A percentile compares a stretch with the other conserved stretches of the same genome.
Conservation (phyloP, 108 stramenopile species). For the Nitzschia palea region DNA sequence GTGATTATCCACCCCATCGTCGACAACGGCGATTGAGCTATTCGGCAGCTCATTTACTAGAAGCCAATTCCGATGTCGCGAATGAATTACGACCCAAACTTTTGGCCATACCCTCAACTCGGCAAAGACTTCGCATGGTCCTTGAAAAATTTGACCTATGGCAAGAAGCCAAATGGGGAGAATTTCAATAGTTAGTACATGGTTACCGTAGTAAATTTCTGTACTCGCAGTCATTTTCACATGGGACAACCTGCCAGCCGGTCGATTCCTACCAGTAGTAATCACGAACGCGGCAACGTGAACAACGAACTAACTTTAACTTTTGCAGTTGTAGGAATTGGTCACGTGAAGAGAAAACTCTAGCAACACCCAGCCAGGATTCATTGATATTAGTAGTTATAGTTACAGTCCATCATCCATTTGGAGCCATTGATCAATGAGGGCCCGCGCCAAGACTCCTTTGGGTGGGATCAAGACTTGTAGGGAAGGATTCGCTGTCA, state of each 20-base stretch:
- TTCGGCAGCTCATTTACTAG: slow-evolving; percentile 57
- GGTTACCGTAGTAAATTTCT: no score
- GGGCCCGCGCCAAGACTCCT: slow-evolving; percentile 64
- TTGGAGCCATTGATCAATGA: slow-evolving; percentile 75
- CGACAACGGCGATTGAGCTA: slow-evolving; percentile 66
- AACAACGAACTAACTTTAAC: no score
- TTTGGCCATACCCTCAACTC: slow-evolving; percentile 55
- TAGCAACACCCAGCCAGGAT: no score
- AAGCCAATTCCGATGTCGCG: slow-evolving; percentile 15
- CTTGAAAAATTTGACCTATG: slow-evolving; percentile 30
- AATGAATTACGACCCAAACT: slow-evolving; percentile 42
- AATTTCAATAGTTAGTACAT: slow-evolving; percentile 21
- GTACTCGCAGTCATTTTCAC: no score
- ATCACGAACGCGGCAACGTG: no score
- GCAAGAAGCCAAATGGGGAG: slow-evolving; percentile 13
- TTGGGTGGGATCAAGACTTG: slow-evolving; percentile 69
- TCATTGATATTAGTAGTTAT: no score
- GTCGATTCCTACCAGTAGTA: no score
- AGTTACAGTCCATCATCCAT: no score
- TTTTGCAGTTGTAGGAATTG: no score
- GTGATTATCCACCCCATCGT: slow-evolving; percentile 58
- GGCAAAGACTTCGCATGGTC: slow-evolving; percentile 36
- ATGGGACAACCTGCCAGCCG: no score
- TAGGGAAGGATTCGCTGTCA: slow-evolving; percentile 43
- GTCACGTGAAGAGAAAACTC: no score